Evolutionary conservation across 495 filamentous ascomycete genomes (phyloP), one percentile per base, ranked within the genome.

Genomic region (Xylaria castorea): DNA sequence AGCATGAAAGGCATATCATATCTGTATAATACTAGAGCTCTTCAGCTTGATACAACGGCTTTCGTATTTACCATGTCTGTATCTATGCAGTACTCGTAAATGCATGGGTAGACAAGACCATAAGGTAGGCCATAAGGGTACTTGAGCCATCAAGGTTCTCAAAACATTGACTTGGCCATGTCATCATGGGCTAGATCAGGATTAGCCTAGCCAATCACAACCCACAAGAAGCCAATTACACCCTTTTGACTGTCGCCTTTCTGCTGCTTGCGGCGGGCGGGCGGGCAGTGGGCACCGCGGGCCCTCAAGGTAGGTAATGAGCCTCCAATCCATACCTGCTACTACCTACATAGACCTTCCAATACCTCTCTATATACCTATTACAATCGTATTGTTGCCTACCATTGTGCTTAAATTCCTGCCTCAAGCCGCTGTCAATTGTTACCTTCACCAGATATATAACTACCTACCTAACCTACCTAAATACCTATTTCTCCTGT

Each of bases 81-180:
- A 5, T 18, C 42, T 18, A 46, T 18, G 38, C 42, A 53, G 50
- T 53, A 27, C 22, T 53, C 22, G 50, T 53, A 27, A 51, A 53
- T 53, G 9, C 7, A 53, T 16, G n/a, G 48, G 9, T 25, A n/a
- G n/a, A n/a, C n/a, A n/a, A n/a, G n/a, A n/a, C n/a, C n/a, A n/a
- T n/a, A 27, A 25, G 36, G 22, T 18, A 57, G 14, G 22, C 48
- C 50, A 27, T n/a, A 57, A 57, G 53, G 53, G 53, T 57, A 30
- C 53, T 57, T 64, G 4, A n/a, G 27, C 69, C 69, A 71, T 71
- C 69, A 71, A 65, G 69, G 69, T 71, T n/a, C 69, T 50, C 69
- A 62, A 42, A 40, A 14, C 25, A 16, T 9, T 8, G 7, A 12
- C 50, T 44, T 34, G 66, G n/a, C n/a, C 27, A 34, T 68, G 50